A percentile compares a stretch with the other conserved stretches of the same genome.
Conservation (phyloP, 2,329 filamentous ascomycete species). For the Fusarium sp. region DNA sequence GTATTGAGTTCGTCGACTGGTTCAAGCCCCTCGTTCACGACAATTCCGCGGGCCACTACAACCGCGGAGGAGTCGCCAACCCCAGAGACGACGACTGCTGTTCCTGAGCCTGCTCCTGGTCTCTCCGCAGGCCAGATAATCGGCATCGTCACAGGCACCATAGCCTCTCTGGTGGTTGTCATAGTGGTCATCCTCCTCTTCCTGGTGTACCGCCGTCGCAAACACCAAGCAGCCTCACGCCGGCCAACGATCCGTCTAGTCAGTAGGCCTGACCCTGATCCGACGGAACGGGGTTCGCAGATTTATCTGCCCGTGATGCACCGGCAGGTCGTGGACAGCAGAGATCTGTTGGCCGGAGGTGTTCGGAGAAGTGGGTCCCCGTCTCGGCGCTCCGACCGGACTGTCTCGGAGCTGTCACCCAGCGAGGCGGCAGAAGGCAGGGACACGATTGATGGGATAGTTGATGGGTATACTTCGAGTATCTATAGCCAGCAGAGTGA, state of each 20-base stretch:
- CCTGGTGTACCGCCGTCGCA: background rate
- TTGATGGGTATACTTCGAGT: background rate
- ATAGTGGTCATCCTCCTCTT: background rate
- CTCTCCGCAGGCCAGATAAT: background rate
- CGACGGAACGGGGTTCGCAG: background rate
- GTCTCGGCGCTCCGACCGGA: background rate
- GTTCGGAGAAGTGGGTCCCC: background rate
- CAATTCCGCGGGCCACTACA: background rate
- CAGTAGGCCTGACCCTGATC: background rate
- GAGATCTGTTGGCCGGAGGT: background rate
- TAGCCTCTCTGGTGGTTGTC: background rate
- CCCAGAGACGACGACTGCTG: background rate
- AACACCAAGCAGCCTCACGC: background rate
- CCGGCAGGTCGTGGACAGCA: background rate
- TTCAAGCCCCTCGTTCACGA: background rate
- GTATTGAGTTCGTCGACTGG: background rate
- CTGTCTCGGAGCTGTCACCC: background rate
- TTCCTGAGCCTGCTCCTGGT: background rate
- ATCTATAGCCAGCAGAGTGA: background rate
- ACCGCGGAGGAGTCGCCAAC: background rate
- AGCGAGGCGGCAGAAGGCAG: background rate
- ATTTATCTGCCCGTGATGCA: background rate
- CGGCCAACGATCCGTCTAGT: background rate
- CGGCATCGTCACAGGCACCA: background rate
- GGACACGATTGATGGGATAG: background rate